These are phyloP conservation scores for Adansonia digitata DNA, from an alignment of 345 rosid species.

Conservation along the genomic window DNA sequence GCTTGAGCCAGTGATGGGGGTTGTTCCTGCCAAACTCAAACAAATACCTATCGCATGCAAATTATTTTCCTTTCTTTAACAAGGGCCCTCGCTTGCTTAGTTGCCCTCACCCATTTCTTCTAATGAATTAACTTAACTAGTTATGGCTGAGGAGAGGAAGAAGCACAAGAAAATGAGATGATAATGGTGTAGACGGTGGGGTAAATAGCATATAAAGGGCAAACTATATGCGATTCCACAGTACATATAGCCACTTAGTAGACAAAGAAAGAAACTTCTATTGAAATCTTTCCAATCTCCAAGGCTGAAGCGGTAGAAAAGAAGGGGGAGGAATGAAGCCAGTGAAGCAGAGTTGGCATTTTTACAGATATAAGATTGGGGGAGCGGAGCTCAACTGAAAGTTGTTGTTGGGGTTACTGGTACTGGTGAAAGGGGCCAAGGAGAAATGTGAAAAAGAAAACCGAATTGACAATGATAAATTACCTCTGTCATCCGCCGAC, in stretches of 20 bases:
- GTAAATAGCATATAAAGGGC: constrained; percentile 27
- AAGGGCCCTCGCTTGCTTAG: constrained; percentile 45
- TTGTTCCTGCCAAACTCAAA: constrained; percentile 27
- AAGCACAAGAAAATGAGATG: background rate
- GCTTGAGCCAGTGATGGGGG: constrained; percentile 32
- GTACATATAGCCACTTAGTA: constrained; percentile 49
- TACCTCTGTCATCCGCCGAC: no score
- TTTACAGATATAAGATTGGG: constrained; percentile 18
- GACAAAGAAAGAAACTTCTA: background rate
- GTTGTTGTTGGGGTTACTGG: no score
- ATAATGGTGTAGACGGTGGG: constrained; percentile 31
- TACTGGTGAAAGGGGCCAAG: no score
- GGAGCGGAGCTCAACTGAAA: no score
- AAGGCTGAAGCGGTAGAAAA: background rate
- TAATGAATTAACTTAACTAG: background rate
- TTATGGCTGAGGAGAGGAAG: no score
- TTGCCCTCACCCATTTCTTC: constrained; percentile 67
- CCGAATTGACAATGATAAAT: no score
- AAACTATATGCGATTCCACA: no score
- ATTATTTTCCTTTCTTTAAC: background rate
- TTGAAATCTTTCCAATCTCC: constrained; percentile 14
- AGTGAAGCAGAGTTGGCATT: constrained; percentile 29
- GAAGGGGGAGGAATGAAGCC: constrained; percentile 14
- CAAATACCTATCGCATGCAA: background rate
- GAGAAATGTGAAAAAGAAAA: no score